Conservation (phyloP, 2,329 filamentous ascomycete genomes). For the Pseudogymnoascus sp. region DNA sequence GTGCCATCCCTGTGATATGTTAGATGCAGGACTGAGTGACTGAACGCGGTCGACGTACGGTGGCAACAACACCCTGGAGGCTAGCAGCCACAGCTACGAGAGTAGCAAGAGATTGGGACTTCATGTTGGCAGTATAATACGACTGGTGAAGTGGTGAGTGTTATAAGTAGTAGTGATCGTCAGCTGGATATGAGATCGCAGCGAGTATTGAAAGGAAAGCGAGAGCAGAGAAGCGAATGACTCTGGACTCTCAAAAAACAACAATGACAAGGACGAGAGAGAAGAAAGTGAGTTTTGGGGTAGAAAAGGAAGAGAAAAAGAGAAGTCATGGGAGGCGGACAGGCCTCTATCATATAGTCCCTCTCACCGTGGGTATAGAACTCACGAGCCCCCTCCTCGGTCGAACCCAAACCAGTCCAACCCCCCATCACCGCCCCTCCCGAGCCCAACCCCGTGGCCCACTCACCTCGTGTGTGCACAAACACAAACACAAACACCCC, state of each 20-base stretch:
- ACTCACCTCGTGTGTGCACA: neutral
- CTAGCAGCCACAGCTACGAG: slow-evolving; percentile 40
- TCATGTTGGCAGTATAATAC: slow-evolving; percentile 32
- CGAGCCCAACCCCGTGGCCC: neutral
- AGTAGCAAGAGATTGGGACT: slow-evolving; percentile 29
- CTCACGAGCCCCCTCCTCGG: neutral
- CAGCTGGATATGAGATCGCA: slow-evolving; percentile 13
- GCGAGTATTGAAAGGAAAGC: slow-evolving; percentile 26
- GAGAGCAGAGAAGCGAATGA: slow-evolving; percentile 39
- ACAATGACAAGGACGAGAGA: slow-evolving; percentile 18
- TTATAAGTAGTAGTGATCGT: slow-evolving; percentile 20
- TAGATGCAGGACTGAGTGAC: slow-evolving; percentile 9
- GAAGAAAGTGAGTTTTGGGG: slow-evolving; percentile 19
- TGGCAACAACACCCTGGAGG: slow-evolving; percentile 39
- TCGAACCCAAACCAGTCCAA: neutral
- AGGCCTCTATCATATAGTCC: neutral
- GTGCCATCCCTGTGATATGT: slow-evolving; percentile 37
- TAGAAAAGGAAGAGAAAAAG: slow-evolving; percentile 20
- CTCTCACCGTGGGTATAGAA: neutral
- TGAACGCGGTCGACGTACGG: slow-evolving; percentile 18
- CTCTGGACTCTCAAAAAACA: slow-evolving; percentile 30
- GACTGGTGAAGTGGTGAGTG: slow-evolving; percentile 22
- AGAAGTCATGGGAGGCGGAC: slow-evolving; percentile 12
- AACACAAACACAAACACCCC: neutral
- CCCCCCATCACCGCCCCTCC: neutral